Evolutionary conservation across 2,329 filamentous ascomycete species (phyloP).

Genomic region (Phialophora chinensis): DNA sequence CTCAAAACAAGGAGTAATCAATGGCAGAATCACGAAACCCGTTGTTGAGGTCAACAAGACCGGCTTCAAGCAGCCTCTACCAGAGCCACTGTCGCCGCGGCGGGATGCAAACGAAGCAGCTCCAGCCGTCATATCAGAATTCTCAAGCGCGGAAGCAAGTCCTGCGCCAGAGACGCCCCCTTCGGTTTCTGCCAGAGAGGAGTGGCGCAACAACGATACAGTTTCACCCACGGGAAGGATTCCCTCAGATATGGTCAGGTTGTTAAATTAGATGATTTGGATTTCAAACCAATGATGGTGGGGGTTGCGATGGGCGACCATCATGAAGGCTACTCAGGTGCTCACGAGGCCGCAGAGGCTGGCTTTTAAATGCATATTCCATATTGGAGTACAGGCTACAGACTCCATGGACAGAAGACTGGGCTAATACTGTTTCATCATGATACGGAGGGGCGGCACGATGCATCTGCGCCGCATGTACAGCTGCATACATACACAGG

Average conservation of each 20-base stretch:
- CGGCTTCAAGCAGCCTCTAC: slow-evolving; percentile 27
- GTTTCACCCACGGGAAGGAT: slow-evolving; percentile 37
- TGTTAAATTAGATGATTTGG: slow-evolving; percentile 32
- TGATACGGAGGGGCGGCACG: background rate
- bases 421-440: background rate
- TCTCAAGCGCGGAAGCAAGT: slow-evolving; percentile 31
- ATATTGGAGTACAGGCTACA: background rate
- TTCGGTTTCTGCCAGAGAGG: slow-evolving; percentile 18
- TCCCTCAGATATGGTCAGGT: slow-evolving; percentile 36
- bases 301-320: background rate
- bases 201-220: slow-evolving; percentile 33
- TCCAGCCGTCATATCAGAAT: slow-evolving; percentile 24
- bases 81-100: slow-evolving; percentile 34
- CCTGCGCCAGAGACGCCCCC: slow-evolving; percentile 36
- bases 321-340: background rate
- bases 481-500: background rate
- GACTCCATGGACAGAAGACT: background rate
- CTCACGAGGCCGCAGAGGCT: background rate
- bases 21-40: slow-evolving; percentile 35
- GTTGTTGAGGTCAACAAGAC: slow-evolving; percentile 14
- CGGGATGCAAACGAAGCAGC: slow-evolving; percentile 31
- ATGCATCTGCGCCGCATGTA: background rate
- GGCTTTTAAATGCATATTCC: background rate
- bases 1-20: slow-evolving; percentile 26
- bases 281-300: background rate